Base-by-base conservation (phyloP, 192 early-diverging fungal genomes). In the Coemansia sp. region DNA sequence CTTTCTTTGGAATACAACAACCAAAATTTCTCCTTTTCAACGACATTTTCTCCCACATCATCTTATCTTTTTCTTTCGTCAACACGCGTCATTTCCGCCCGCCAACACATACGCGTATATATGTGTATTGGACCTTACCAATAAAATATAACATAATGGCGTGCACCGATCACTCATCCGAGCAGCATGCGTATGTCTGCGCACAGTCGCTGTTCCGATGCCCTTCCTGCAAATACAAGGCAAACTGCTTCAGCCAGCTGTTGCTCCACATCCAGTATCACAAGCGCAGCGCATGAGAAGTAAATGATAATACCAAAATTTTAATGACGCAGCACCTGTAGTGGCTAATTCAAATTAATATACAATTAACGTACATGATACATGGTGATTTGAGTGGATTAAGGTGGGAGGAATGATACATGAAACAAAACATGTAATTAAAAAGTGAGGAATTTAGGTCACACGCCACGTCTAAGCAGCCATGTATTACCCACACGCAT, bases 211-310 rank as follows among this genome's bases (percentile, higher is more conserved):
- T 67, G 40, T 67, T 67, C 17, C 53, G 41, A 13, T 61, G 58
- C 18, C 58, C 59, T 0, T 13, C 58, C 11, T 67, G 59, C 27
- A 45, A 39, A 5, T 68, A 50, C 38, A 57, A 9, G 21, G 66
- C 66, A 19, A 24, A 11, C 11, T 57, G 58, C 49, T 45, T 57
- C 18, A 57, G 54, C 34, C 59, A 68, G 42, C 59, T 62, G 5
- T 9, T 62, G 11, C 39, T 68, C 1, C 59, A 68, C 11, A 51
- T 68, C 24, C 59, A 53, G 15, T 54, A 5, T 13, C 66, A 68
- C 49, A 67, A 67, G 41, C 33, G 57, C 30, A 14, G 41, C 56
- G n/a, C 12, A n/a, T 34, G 25, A 30, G 30, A 9, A 4, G n/a
- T n/a, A n/a, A 52, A 27, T 37, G n/a, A 52, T 17, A 18, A 9